Evolutionary conservation across 2,329 filamentous ascomycete species (phyloP).

Genomic region (Botrytis tulipae): DNA sequence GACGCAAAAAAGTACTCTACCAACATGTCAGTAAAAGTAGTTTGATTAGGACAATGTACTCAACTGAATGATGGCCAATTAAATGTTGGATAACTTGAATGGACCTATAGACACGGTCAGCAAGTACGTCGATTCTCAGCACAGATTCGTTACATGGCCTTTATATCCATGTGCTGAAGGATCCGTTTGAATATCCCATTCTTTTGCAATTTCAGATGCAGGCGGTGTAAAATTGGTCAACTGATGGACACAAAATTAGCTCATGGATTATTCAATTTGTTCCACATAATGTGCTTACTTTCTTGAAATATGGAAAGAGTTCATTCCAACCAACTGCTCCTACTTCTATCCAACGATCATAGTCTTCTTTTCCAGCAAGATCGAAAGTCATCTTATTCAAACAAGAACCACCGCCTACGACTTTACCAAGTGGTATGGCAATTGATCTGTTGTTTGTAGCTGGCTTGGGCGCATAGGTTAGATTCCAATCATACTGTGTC

Average conservation of each 20-base stretch:
- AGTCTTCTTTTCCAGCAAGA: slow-evolving; percentile 30
- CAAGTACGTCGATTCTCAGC: background rate
- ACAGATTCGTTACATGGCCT: background rate
- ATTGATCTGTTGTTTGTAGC: slow-evolving; percentile 30
- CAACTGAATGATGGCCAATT: slow-evolving; percentile 17
- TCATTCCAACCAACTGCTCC: slow-evolving; percentile 45
- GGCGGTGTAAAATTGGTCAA: slow-evolving; percentile 14
- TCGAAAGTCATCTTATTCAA: slow-evolving; percentile 37
- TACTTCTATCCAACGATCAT: slow-evolving; percentile 44
- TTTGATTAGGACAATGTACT: background rate
- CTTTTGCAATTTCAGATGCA: background rate
- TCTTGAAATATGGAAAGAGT: slow-evolving; percentile 19
- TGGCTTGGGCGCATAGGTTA: slow-evolving; percentile 41
- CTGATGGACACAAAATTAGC: background rate
- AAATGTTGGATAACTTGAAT: slow-evolving; percentile 18
- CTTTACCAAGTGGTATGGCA: slow-evolving; percentile 36
- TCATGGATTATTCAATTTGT: background rate
- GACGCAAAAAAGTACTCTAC: slow-evolving; percentile 17
- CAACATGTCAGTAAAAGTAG: background rate
- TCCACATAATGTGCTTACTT: background rate
- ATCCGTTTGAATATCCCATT: slow-evolving; percentile 16
- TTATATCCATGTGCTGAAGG: slow-evolving; percentile 15
- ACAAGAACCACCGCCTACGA: slow-evolving; percentile 41
- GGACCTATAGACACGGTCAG: background rate
- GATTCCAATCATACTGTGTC: slow-evolving; percentile 45